Conservation (phyloP, 805 yeast genomes). For the Zygotorulaspora sp. region DNA sequence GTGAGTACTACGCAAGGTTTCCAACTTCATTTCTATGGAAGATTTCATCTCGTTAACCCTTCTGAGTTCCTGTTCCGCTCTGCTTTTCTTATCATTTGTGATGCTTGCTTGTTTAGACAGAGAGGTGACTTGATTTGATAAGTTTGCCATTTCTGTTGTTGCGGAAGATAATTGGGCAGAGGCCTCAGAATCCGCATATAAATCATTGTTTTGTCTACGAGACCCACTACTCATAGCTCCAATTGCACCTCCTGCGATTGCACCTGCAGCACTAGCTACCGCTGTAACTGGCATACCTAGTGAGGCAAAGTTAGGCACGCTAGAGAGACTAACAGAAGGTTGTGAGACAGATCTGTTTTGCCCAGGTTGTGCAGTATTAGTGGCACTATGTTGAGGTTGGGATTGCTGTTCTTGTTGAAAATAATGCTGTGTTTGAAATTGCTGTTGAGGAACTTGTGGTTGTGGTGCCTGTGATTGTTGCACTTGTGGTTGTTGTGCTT, state of each 20-base stretch:
- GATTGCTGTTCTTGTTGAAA: slow-evolving; percentile 17
- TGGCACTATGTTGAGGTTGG: slow-evolving; percentile 10
- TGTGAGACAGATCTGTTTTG: slow-evolving; percentile 51
- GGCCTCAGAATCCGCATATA: slow-evolving; percentile 55
- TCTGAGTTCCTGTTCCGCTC: slow-evolving; percentile 75
- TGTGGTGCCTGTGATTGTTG: slow-evolving; percentile 12
- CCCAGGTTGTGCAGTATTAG: slow-evolving; percentile 18
- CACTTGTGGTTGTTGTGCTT: slow-evolving; percentile 13
- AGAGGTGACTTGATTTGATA: slow-evolving; percentile 79
- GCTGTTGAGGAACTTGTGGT: slow-evolving; percentile 12
- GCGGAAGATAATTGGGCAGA: slow-evolving; percentile 71
- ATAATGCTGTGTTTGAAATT: slow-evolving; percentile 14
- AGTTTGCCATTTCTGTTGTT: slow-evolving; percentile 78
- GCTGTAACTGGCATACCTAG: slow-evolving; percentile 11
- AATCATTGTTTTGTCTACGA: slow-evolving; percentile 39
- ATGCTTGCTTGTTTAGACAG: slow-evolving; percentile 68
- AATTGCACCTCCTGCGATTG: slow-evolving; percentile 16
- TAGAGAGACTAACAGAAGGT: slow-evolving; percentile 34
- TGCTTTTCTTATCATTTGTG: slow-evolving; percentile 62
- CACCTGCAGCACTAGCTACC: slow-evolving; percentile 14
- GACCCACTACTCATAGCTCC: slow-evolving; percentile 21
- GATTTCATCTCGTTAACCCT: slow-evolving; percentile 60
- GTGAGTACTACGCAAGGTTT: slow-evolving; percentile 61
- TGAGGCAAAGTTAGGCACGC: slow-evolving; percentile 33
- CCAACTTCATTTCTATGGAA: slow-evolving; percentile 69